phyloP scores from a whole-genome alignment of 2,329 filamentous ascomycete species.

The Alternaria sp. region DNA sequence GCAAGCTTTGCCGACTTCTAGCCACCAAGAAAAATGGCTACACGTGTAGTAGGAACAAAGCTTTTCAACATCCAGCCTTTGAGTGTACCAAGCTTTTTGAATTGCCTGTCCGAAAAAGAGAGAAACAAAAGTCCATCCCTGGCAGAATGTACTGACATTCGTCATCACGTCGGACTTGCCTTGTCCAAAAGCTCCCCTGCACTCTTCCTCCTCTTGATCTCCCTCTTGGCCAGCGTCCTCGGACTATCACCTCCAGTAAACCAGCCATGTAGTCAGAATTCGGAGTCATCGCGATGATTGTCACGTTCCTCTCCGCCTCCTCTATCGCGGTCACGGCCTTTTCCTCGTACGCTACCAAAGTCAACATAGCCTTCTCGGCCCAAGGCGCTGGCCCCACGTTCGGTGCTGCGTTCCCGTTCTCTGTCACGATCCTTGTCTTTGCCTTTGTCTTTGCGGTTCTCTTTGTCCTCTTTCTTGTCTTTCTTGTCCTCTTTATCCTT shows the following conservation, averaged over 20 bases:
- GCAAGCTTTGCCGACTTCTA: neutral
- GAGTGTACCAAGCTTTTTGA: too few relatives aligned
- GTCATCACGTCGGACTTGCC: conserved; percentile 10
- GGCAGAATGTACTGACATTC: neutral
- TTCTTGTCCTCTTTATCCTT: conserved; percentile 30
- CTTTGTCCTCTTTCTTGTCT: conserved; percentile 26
- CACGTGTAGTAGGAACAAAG: neutral
- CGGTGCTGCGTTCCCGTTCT: conserved; percentile 7
- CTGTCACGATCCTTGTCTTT: conserved; percentile 25
- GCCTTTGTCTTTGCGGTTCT: conserved; percentile 24
- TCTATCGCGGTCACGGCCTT: neutral
- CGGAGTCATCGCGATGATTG: conserved; percentile 25
- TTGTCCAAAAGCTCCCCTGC: conserved; percentile 38
- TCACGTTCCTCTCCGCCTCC: conserved; percentile 5
- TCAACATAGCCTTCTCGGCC: conserved; percentile 24
- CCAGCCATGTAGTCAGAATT: conserved; percentile 50
- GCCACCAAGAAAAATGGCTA: neutral
- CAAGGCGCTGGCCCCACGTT: conserved; percentile 29
- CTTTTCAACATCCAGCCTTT: neutral
- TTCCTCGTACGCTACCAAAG: conserved; percentile 5
- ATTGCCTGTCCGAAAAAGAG: neutral
- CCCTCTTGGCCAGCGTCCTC: conserved; percentile 21
- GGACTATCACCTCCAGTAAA: conserved; percentile 37
- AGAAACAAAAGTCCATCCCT: neutral
- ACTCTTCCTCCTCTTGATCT: conserved; percentile 42